These are phyloP conservation scores for Dendrobium chrysotoxum DNA, from an alignment of 106 monocot genomes.

Conservation along the genomic window DNA sequence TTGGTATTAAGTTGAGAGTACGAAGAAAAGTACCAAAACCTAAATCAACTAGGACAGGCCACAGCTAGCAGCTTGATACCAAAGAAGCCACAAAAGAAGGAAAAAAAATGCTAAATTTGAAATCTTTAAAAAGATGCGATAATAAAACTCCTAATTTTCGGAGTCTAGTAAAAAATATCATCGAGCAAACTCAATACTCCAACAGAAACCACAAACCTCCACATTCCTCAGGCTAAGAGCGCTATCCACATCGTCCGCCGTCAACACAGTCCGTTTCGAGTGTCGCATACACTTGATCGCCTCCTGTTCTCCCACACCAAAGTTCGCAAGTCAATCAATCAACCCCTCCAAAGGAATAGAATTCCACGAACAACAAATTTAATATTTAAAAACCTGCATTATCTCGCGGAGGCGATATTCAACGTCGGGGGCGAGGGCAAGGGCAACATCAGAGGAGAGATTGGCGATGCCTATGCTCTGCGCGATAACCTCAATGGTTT, in stretches of 20 bases:
- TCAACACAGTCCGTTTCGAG: constrained; percentile 74
- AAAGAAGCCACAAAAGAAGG: neutral
- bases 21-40: neutral
- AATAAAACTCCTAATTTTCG: neutral
- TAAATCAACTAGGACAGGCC: neutral
- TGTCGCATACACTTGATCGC: constrained; percentile 98
- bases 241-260: constrained; percentile 89
- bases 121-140: neutral
- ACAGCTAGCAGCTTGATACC: neutral
- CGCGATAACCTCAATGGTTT: constrained; percentile 93
- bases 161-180: neutral
- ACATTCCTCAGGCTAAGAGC: constrained; percentile 81
- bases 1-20: neutral
- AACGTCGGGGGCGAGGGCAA: constrained; percentile 83
- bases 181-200: neutral
- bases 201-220: constrained; percentile 40
- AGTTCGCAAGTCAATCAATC: neutral
- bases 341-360: neutral
- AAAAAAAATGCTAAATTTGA: neutral
- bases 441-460: constrained; percentile 73
- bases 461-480: constrained; percentile 90
- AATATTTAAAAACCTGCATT: constrained; percentile 57
- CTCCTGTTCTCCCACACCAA: constrained; percentile 45
- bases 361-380: neutral
- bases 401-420: constrained; percentile 99